Percentiles rank a stretch among this genome's conserved stretches.
These are phyloP conservation scores for Cochlearia excelsa DNA, from an alignment of 345 rosid genomes.

Conservation along the genomic window DNA sequence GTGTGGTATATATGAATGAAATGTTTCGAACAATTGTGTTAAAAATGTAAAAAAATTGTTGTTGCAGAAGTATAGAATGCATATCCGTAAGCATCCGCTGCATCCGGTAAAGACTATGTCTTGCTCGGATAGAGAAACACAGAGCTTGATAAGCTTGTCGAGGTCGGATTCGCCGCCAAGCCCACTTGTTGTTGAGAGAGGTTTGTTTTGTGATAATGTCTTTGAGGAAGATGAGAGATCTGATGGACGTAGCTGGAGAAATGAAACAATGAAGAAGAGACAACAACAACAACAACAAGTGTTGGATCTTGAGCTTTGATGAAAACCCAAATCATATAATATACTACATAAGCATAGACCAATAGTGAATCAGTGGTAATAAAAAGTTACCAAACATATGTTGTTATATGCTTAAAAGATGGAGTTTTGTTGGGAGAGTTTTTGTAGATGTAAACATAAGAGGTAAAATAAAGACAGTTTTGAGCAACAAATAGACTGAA, in stretches of 20 bases:
- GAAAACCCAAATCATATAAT: background rate
- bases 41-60: background rate
- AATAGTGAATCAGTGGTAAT: constrained; percentile 1
- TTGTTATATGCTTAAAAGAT: constrained; percentile 20
- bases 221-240: constrained; percentile 48
- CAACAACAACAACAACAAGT: background rate
- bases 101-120: constrained; percentile 37
- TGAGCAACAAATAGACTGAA: background rate
- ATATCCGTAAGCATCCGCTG: constrained; percentile 50
- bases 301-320: constrained; percentile 33
- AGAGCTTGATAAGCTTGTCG: constrained; percentile 38
- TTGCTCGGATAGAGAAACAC: constrained; percentile 38
- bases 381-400: constrained; percentile 15
- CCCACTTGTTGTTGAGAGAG: constrained; percentile 47
- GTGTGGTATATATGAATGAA: background rate
- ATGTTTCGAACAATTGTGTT: constrained; percentile 11
- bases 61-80: constrained; percentile 79
- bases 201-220: too few species aligned
- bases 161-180: constrained; percentile 60
- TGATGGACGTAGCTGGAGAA: constrained; percentile 52
- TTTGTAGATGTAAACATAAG: constrained; percentile 37
- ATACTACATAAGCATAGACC: constrained; percentile 3
- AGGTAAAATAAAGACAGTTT: constrained; percentile 23
- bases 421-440: constrained; percentile 23
- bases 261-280: constrained; percentile 24